Conservation (phyloP, 2,329 filamentous ascomycete species). For the Immersiporthe knoxdaviesiana region DNA sequence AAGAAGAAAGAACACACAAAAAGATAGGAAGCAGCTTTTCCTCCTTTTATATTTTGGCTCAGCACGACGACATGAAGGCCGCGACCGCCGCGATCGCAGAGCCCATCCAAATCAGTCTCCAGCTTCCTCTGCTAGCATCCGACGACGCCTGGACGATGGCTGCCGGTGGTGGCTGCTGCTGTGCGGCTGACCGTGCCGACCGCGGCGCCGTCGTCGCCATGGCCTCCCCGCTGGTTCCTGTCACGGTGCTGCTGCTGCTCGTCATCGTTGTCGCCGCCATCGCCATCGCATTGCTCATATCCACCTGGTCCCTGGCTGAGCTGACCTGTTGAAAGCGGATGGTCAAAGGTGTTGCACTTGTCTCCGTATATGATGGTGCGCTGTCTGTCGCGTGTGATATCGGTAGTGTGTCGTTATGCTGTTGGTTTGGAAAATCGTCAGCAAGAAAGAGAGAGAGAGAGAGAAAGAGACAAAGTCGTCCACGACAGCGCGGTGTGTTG, state of each 20-base stretch:
- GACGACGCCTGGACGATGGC: conserved; percentile 29
- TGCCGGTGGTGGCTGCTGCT: neutral
- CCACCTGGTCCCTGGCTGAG: neutral
- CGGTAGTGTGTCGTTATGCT: conserved; percentile 16
- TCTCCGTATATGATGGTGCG: conserved; percentile 55
- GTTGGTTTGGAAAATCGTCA: neutral
- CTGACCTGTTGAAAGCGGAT: conserved; percentile 16
- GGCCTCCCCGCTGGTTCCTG: neutral
- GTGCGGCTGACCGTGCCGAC: neutral
- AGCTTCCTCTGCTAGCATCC: conserved; percentile 32
- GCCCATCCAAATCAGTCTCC: conserved; percentile 34
- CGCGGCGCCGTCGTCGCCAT: conserved; percentile 1
- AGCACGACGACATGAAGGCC: conserved; percentile 36
- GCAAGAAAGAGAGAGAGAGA: neutral
- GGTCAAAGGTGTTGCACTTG: conserved; percentile 50
- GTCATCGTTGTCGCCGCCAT: neutral
- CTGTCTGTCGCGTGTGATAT: conserved; percentile 44
- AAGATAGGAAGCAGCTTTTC: neutral
- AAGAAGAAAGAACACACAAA: neutral
- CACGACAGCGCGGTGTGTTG: neutral
- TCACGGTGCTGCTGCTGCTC: neutral
- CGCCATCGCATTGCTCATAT: neutral
- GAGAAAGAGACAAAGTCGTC: neutral
- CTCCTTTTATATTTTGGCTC: conserved; percentile 21
- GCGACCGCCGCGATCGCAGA: conserved; percentile 35